A percentile compares a stretch with the other conserved stretches of the same genome.
phyloP scores from a whole-genome alignment of 1,139 yeast genomes.

The Kodamaea sp. region DNA sequence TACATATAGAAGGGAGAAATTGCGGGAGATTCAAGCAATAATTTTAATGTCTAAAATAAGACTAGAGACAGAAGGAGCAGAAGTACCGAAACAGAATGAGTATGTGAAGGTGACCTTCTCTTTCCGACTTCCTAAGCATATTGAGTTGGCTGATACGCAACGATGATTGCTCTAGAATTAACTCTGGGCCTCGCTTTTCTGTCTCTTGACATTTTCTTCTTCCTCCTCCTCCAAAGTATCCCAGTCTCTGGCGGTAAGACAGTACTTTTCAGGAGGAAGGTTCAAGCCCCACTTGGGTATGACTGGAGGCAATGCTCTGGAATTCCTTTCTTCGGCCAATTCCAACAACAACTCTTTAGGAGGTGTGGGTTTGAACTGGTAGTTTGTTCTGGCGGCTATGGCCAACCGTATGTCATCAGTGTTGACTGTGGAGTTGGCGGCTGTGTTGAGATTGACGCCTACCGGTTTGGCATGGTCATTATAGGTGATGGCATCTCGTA shows the following conservation, averaged over 20 bases:
- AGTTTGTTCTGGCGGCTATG: slow-evolving; percentile 88
- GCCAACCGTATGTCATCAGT: slow-evolving; percentile 93
- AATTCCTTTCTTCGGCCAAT: slow-evolving; percentile 88
- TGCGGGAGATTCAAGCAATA: too few relatives aligned
- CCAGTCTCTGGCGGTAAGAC: slow-evolving; percentile 84
- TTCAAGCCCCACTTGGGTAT: slow-evolving; percentile 92
- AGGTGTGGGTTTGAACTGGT: slow-evolving; percentile 94
- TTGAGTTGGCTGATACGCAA: too few relatives aligned
- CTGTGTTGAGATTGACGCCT: slow-evolving; percentile 36
- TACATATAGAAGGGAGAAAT: too few relatives aligned
- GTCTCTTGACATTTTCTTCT: slow-evolving; percentile 13
- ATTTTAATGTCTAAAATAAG: too few relatives aligned
- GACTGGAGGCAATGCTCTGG: slow-evolving; percentile 87
- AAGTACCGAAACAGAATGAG: too few relatives aligned
- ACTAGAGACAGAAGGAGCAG: too few relatives aligned
- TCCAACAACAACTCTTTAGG: slow-evolving; percentile 90
- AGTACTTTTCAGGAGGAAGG: slow-evolving; percentile 96
- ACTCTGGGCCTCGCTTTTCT: slow-evolving; percentile 3
- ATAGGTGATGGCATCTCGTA: slow-evolving; percentile 86
- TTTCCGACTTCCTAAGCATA: too few relatives aligned
- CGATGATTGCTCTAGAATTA: too few relatives aligned
- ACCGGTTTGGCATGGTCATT: slow-evolving; percentile 71
- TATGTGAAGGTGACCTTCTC: too few relatives aligned
- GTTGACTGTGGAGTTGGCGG: slow-evolving; percentile 53
- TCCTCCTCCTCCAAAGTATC: slow-evolving; percentile 43